Base-by-base conservation (phyloP, 495 filamentous ascomycete genomes). In the Durotheca rogersii region DNA sequence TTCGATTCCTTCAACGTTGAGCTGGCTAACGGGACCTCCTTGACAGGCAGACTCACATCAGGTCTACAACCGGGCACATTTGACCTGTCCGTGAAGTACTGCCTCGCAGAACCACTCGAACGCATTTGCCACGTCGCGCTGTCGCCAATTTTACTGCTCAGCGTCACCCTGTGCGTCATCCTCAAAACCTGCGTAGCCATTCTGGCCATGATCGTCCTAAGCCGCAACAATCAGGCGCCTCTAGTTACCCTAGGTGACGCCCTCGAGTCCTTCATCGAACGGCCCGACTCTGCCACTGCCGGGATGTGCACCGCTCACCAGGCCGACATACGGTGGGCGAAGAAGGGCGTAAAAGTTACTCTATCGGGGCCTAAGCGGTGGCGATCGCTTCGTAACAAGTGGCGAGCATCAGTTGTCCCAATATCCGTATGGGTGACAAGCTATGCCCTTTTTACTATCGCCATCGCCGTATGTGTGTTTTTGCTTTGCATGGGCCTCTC, bases 161-260 rank as follows among this genome's bases (percentile, higher is more conserved):
- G 46, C 16, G 37, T 69, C 17, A 55, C 57, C 1, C 47, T 75
- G n/a, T 59, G 66, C 17, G 41, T 69, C 7, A 44, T 72, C 1
- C 64, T 73, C n/a, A 71, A 73, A 33, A 46, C 61, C 7, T 62
- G 58, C 25, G 73, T 68, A 12, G 40, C 61, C 25, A 25, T 66
- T 17, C 69, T 75, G 32, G 51, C 58, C 5, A 54, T 62, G 1
- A 30, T 58, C 4, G 61, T 76, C 31, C 47, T 67, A 2, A 52
- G 16, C 29, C 61, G 19, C 47, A 51, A 12, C 9, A 55, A 42
- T 36, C 47, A 68, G 9, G 52, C 66, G 4, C 67, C 70, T 0
- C 54, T 83, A 1, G 59, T 78, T 0, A 81, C 73, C 0, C 33
- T 79, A 1, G 81, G 81, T 5, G 78, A 84, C 60, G 75, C 76